Evolutionary conservation across 768 basidiomycete species (phyloP).

Genomic region (Trametes elegans): DNA sequence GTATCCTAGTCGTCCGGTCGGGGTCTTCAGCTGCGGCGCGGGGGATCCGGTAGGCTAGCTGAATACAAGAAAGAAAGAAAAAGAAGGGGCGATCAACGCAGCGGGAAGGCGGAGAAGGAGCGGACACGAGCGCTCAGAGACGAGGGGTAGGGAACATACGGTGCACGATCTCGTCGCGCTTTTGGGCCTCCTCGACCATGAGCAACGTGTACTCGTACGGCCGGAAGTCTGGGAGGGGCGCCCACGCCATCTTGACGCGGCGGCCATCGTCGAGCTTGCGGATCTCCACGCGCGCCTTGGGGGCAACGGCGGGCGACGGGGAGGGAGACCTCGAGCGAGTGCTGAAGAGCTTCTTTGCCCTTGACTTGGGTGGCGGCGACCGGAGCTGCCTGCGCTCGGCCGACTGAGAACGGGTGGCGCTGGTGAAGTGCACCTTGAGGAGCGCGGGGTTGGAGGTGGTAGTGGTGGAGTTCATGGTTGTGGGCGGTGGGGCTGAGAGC

Average conservation of each 20-base stretch:
- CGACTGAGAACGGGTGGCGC: neutral
- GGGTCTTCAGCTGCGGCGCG: too few species aligned
- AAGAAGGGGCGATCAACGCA: too few species aligned
- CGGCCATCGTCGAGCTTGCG: neutral
- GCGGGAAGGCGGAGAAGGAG: too few species aligned
- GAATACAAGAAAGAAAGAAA: too few species aligned
- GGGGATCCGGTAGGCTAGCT: too few species aligned
- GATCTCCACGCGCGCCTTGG: neutral
- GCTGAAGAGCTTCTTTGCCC: neutral
- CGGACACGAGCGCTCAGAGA: too few species aligned
- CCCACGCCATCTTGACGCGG: neutral
- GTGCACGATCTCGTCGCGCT: constrained; percentile 9
- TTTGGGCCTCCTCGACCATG: constrained; percentile 3
- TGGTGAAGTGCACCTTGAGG: constrained; percentile 1
- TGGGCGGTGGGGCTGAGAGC: too few species aligned
- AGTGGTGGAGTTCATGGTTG: neutral
- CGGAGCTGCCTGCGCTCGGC: constrained; percentile 6
- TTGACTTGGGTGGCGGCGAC: constrained; percentile 5
- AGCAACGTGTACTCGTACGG: constrained; percentile 11
- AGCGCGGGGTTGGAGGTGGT: neutral
- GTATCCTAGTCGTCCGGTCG: too few species aligned
- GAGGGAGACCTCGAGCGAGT: neutral
- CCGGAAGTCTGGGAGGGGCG: neutral
- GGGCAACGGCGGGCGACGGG: neutral
- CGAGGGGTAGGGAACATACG: constrained; percentile 14